A percentile compares a stretch with the other conserved stretches of the same genome.
Evolutionary conservation across 768 basidiomycete species (phyloP).

Genomic region (Pleurotus giganteus): DNA sequence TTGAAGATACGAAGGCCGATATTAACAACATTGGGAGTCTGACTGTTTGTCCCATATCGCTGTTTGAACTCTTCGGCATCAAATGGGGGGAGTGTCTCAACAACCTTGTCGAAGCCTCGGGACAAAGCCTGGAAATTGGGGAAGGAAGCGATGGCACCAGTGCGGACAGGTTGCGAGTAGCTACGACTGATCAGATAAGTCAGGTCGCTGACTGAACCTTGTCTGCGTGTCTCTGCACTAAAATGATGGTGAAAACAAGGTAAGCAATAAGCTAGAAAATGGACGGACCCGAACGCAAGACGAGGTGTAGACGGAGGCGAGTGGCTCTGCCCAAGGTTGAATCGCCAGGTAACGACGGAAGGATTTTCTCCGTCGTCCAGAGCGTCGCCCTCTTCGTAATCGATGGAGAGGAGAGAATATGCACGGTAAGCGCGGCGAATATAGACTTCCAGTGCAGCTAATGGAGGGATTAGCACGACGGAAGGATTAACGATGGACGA

Average conservation of each 20-base stretch:
- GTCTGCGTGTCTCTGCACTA: constrained; percentile 62
- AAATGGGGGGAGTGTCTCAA: constrained; percentile 70
- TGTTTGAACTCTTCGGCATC: constrained; percentile 69
- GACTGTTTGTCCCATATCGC: constrained; percentile 67
- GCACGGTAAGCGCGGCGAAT: constrained; percentile 94
- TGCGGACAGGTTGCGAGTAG: constrained; percentile 86
- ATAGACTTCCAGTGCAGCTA: constrained; percentile 95
- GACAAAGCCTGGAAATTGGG: constrained; percentile 65
- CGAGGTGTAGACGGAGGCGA: constrained; percentile 84
- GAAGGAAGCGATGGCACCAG: constrained; percentile 91
- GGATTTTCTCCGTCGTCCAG: constrained; percentile 82
- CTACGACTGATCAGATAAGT: constrained; percentile 87
- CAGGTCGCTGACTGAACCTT: constrained; percentile 93
- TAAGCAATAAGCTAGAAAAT: neutral
- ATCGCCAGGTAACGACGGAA: constrained; percentile 86
- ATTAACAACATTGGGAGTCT: constrained; percentile 93
- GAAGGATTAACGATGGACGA: constrained; percentile 6
- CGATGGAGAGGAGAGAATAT: constrained; percentile 86
- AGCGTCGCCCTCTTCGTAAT: constrained; percentile 91
- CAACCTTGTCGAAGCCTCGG: constrained; percentile 74
- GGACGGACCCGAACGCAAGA: constrained; percentile 46
- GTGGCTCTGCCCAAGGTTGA: constrained; percentile 89
- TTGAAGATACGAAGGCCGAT: constrained; percentile 88
- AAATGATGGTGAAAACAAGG: constrained; percentile 11
- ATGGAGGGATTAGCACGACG: neutral